Percentiles rank a stretch among this genome's conserved stretches.
phyloP scores from a whole-genome alignment of 2,329 filamentous ascomycete genomes.

The Chaetomiaceae sp. region DNA sequence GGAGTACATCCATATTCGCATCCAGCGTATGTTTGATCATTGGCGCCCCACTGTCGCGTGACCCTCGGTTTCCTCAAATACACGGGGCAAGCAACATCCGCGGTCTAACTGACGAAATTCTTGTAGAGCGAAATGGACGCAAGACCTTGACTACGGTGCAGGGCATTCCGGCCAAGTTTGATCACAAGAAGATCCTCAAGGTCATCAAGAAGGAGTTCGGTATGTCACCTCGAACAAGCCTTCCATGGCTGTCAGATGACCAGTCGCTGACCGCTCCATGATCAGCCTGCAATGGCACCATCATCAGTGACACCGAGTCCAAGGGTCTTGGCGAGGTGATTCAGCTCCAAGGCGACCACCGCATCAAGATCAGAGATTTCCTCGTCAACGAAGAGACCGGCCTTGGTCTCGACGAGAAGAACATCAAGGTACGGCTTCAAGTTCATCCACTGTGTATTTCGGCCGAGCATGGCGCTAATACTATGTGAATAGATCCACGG shows the following conservation, averaged over 20 bases:
- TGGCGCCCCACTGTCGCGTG: conserved; percentile 8
- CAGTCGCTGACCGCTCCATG: conserved; percentile 3
- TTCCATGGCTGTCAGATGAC: background rate
- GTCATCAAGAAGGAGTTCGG: conserved; percentile 99
- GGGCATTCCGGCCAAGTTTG: conserved; percentile 97
- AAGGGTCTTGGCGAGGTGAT: conserved; percentile 98
- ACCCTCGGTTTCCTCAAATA: background rate
- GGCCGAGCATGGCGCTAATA: background rate
- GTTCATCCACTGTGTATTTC: background rate
- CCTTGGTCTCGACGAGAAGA: conserved; percentile 89
- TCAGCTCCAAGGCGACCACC: conserved; percentile 98
- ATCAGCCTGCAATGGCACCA: conserved; percentile 98
- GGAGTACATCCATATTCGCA: conserved; percentile 99
- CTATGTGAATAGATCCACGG: conserved; percentile 46
- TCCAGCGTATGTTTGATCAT: conserved; percentile 71
- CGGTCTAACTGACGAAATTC: conserved; percentile 2
- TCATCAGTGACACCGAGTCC: conserved; percentile 65
- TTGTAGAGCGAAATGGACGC: conserved; percentile 96
- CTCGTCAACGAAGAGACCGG: conserved; percentile 93
- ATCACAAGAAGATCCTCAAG: conserved; percentile 99
- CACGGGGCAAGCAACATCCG: background rate
- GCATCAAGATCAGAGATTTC: conserved; percentile 97
- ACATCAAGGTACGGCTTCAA: conserved; percentile 69
- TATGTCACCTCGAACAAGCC: conserved; percentile 45
- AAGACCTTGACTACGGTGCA: conserved; percentile 99